phyloP scores from a whole-genome alignment of 129 eudicot species.

The Helianthus tuberosus region DNA sequence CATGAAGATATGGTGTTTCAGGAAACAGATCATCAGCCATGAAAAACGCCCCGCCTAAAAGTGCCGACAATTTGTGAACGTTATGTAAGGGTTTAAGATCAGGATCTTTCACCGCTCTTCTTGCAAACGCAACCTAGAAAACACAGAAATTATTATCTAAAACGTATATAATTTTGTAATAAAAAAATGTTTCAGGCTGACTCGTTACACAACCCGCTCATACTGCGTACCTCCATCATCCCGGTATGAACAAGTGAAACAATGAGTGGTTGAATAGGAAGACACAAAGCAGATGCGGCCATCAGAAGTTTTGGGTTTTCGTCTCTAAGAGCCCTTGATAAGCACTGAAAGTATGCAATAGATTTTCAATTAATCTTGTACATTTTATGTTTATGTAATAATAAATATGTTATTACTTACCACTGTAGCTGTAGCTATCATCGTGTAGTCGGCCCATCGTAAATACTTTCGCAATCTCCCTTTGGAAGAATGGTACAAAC shows the following conservation, averaged over 20 bases:
- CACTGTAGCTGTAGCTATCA: constrained; percentile 98
- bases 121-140: constrained; percentile 79
- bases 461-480: constrained; percentile 76
- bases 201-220: not conserved
- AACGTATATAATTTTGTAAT: not conserved
- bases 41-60: constrained; percentile 80
- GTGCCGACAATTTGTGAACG: constrained; percentile 80
- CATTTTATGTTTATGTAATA: not conserved
- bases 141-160: not conserved
- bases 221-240: constrained; percentile 81
- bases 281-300: constrained; percentile 87
- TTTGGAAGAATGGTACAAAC: constrained; percentile 88
- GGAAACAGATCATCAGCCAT: constrained; percentile 86
- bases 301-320: constrained; percentile 83
- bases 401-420: constrained; percentile 40
- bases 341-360: constrained; percentile 55
- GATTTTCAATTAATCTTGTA: not conserved
- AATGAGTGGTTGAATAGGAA: constrained; percentile 96
- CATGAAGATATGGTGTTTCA: constrained; percentile 82
- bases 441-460: constrained; percentile 97
- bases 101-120: constrained; percentile 72
- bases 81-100: constrained; percentile 70
- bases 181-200: not conserved
- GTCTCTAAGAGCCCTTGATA: constrained; percentile 78
- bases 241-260: constrained; percentile 95